A percentile compares a stretch with the other conserved stretches of the same genome.
Evolutionary conservation across 1,139 yeast genomes (phyloP).

Genomic region (Candida sp.): DNA sequence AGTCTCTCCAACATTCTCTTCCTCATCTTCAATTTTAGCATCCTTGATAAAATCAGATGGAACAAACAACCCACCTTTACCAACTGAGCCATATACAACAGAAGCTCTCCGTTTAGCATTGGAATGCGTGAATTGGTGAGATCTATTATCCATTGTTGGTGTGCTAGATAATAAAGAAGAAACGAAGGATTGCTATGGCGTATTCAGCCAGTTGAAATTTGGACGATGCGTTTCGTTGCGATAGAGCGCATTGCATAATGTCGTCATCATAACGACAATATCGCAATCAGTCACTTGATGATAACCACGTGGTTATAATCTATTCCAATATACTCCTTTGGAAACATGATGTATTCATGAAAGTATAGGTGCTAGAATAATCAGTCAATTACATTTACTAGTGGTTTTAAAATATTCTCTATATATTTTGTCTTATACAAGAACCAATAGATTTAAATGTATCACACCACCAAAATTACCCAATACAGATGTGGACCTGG

Average conservation of each 20-base stretch:
- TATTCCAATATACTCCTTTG: no score
- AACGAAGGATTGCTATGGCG: neutral
- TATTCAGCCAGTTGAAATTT: neutral
- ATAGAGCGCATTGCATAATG: neutral
- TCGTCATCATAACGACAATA: no score
- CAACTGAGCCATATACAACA: slow-evolving; percentile 49
- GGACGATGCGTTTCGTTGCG: neutral
- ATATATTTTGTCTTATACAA: no score
- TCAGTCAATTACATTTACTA: no score
- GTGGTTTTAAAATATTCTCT: no score
- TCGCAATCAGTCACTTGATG: no score
- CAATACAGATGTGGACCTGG: no score
- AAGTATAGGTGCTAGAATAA: no score
- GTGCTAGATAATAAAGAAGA: neutral
- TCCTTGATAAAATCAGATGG: slow-evolving; percentile 45
- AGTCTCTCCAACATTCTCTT: slow-evolving; percentile 11
- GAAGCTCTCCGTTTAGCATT: slow-evolving; percentile 50
- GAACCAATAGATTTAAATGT: no score
- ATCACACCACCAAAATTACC: no score
- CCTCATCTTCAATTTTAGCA: slow-evolving; percentile 11
- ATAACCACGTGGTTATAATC: no score
- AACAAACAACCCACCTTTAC: slow-evolving; percentile 49
- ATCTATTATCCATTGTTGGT: slow-evolving; percentile 9
- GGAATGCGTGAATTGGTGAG: slow-evolving; percentile 46
- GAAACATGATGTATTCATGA: no score